Evolutionary conservation across 1,139 yeast genomes (phyloP).

Genomic region (Suhomyces bribrorum): DNA sequence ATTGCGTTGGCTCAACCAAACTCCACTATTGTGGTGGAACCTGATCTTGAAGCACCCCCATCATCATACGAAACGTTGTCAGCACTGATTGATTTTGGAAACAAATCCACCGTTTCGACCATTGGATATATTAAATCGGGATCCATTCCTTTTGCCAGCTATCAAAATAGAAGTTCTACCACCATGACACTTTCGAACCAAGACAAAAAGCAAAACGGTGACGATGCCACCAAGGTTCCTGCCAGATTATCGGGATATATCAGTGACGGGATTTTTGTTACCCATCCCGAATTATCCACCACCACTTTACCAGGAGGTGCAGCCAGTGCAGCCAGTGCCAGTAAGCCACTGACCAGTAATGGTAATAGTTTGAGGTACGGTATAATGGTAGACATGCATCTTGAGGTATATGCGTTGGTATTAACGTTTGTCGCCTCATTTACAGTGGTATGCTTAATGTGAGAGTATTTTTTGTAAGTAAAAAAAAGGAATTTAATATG

Average conservation of each 20-base stretch:
- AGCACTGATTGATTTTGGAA: neutral
- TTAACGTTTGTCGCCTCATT: neutral
- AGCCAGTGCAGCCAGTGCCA: constrained; percentile 10
- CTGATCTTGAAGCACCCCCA: constrained; percentile 1
- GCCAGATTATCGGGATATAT: constrained; percentile 10
- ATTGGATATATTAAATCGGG: constrained; percentile 40
- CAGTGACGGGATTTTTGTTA: constrained; percentile 9
- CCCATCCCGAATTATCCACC: constrained; percentile 6
- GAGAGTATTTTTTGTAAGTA: neutral
- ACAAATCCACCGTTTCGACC: constrained; percentile 14
- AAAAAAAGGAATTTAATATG: neutral
- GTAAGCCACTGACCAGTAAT: constrained; percentile 1
- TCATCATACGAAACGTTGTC: neutral
- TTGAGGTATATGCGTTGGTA: neutral
- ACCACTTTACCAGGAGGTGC: constrained; percentile 10
- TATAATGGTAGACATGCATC: neutral
- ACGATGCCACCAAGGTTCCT: constrained; percentile 7
- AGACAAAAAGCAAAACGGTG: neutral
- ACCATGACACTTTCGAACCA: neutral
- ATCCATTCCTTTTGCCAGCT: constrained; percentile 50
- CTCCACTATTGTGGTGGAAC: constrained; percentile 13
- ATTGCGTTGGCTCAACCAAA: constrained; percentile 59
- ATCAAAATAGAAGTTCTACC: neutral
- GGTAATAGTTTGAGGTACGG: neutral
- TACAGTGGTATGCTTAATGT: constrained; percentile 3